Base-by-base conservation (phyloP, 2,329 filamentous ascomycete species). In the Sporothrix phasma region DNA sequence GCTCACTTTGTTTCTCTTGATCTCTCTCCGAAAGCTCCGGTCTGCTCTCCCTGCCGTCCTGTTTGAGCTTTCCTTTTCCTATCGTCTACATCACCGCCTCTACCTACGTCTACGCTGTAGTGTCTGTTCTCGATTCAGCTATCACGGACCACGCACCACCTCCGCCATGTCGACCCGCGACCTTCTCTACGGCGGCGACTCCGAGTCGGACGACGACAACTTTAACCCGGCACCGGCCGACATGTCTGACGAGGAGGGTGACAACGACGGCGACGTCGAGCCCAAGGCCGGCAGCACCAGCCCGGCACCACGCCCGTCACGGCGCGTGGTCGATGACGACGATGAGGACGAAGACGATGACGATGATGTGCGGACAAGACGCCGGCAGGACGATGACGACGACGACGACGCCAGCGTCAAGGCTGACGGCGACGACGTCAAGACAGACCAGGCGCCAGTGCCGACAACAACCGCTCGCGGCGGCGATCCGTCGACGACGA, bases 201-300 rank as follows among this genome's bases (percentile, higher is more conserved):
- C 84, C 66, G 88, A 90, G 64, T 88, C 89, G 51, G 90, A 94
- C 60, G 92, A 95, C 70, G 87, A 89, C 66, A 88, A 93, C 74
- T 96, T 97, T 81, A 96, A 96, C 74, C 92, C 92, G 60, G 85
- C 82, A 58, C 87, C 88, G 22, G 88, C 84, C 66, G 84, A 90
- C 65, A 72, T 84, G 39, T 94, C 89, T 3, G 90, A 93, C 69
- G 86, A 85, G 59, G 89, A 91, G 66, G 81, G 79, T 17, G 90
- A 93, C 69, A 86, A 85, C 59, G 88, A 91, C 66, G 81, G 79
- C 24, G 58, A 58, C 4, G 43, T 22, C 68, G 76, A 76, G 45
- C 67, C 68, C 49, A 70, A 72, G 61, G 66, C 65, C 2, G 64
- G 63, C 61, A 64, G 65, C 63, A 67, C 62, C 54, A 66, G 66